Evolutionary conservation across 176 grass and related monocot species (phyloP).

Genomic region (Eleusine indica): DNA sequence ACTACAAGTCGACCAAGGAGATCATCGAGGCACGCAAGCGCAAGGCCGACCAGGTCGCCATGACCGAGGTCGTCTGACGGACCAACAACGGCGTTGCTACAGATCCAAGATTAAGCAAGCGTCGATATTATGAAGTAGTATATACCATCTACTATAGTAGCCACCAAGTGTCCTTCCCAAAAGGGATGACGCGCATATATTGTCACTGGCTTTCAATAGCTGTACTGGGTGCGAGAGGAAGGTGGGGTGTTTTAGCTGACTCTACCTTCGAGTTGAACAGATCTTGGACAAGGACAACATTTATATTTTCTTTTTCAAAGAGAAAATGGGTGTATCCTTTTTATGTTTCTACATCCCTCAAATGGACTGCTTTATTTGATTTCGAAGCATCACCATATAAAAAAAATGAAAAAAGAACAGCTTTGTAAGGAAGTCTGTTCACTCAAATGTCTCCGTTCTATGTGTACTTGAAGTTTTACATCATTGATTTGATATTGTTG

Average conservation of each 20-base stretch:
- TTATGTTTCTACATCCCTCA: neutral
- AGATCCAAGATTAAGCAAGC: neutral
- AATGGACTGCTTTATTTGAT: neutral
- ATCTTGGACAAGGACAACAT: too few species aligned
- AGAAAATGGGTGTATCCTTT: neutral
- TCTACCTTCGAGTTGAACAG: neutral
- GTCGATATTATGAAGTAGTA: neutral
- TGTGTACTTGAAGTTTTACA: too few species aligned
- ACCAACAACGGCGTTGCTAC: slow-evolving; percentile 11
- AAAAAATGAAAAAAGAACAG: neutral
- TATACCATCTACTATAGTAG: too few species aligned
- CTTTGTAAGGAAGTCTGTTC: neutral
- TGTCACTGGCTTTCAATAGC: neutral
- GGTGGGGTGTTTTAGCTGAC: slow-evolving; percentile 5
- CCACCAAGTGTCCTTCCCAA: neutral
- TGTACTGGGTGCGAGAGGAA: neutral
- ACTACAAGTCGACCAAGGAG: slow-evolving; percentile 82
- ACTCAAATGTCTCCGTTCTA: neutral
- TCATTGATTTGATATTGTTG: neutral
- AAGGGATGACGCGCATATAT: neutral
- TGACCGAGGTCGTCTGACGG: slow-evolving; percentile 62
- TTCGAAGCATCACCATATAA: neutral
- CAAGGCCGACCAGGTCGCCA: slow-evolving; percentile 56
- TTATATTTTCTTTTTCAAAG: neutral
- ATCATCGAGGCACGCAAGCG: slow-evolving; percentile 69